phyloP scores from a whole-genome alignment of 2,329 filamentous ascomycete species.

The Colletotrichum simmondsii region DNA sequence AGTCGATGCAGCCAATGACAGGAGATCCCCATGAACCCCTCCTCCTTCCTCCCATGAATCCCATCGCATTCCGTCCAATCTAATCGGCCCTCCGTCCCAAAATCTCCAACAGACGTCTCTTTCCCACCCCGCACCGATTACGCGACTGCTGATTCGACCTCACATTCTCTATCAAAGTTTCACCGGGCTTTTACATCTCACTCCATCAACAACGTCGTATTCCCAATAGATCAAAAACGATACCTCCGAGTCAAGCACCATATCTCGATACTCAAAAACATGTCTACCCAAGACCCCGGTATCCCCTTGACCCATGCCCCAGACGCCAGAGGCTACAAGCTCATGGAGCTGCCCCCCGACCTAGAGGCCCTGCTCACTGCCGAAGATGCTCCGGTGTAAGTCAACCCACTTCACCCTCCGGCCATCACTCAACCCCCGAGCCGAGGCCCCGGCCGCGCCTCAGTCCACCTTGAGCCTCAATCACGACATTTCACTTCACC shows the following conservation, averaged over 20 bases:
- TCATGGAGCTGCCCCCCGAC: constrained; percentile 71
- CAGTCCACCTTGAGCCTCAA: constrained; percentile 15
- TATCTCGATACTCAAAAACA: constrained; percentile 27
- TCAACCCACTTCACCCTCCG: constrained; percentile 7
- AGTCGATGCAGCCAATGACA: neutral
- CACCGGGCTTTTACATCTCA: neutral
- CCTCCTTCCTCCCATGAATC: neutral
- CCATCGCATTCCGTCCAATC: neutral
- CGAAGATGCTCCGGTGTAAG: constrained; percentile 63
- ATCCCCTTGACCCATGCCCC: constrained; percentile 63
- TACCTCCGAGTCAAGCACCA: neutral
- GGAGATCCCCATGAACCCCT: neutral
- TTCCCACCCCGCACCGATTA: constrained; percentile 21
- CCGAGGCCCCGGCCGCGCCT: neutral
- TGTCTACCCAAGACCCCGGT: constrained; percentile 61
- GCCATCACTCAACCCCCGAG: neutral
- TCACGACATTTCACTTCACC: constrained; percentile 1
- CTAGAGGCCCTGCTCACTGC: constrained; percentile 66
- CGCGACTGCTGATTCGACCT: constrained; percentile 10
- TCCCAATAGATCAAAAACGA: neutral
- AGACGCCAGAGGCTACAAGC: constrained; percentile 63
- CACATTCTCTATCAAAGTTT: neutral
- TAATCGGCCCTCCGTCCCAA: neutral
- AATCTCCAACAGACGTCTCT: neutral
- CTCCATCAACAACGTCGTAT: neutral